Percentiles rank a stretch among this genome's conserved stretches.
Conservation (phyloP, 2,329 filamentous ascomycete genomes). For the Aspergillus proliferans region DNA sequence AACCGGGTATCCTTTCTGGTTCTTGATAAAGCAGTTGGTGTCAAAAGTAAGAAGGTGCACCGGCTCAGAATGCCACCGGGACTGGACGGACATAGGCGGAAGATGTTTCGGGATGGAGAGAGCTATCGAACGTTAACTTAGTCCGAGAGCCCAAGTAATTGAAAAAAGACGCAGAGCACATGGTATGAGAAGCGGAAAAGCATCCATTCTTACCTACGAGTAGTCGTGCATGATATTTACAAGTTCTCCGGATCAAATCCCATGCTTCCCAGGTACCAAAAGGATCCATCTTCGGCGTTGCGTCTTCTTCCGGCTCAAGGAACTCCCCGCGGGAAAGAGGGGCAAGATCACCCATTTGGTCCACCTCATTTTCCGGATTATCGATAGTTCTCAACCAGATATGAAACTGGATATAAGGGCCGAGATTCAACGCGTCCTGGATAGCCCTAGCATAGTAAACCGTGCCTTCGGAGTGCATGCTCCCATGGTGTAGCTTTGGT, state of each 20-base stretch:
- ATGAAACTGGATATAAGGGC: slow-evolving; percentile 70
- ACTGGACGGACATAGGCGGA: slow-evolving; percentile 51
- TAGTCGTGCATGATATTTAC: slow-evolving; percentile 75
- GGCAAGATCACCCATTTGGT: slow-evolving; percentile 40
- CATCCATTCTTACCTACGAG: slow-evolving; percentile 65
- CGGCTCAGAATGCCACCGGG: slow-evolving; percentile 59
- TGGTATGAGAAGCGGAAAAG: background rate
- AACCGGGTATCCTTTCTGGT: slow-evolving; percentile 54
- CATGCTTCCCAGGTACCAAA: slow-evolving; percentile 89
- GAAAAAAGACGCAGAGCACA: background rate
- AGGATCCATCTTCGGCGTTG: slow-evolving; percentile 54
- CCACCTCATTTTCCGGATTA: slow-evolving; percentile 52
- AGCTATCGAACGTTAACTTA: slow-evolving; percentile 35
- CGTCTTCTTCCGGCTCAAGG: slow-evolving; percentile 23
- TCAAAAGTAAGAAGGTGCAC: slow-evolving; percentile 52
- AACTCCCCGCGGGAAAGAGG: slow-evolving; percentile 39
- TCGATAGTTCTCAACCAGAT: slow-evolving; percentile 81
- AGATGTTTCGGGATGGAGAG: slow-evolving; percentile 54
- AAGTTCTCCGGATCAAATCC: slow-evolving; percentile 78
- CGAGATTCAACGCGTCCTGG: slow-evolving; percentile 69
- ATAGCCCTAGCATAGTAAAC: slow-evolving; percentile 78
- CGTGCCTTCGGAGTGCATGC: slow-evolving; percentile 44
- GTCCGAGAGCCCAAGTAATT: background rate
- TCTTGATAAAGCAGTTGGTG: slow-evolving; percentile 50
- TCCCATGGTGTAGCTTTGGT: slow-evolving; percentile 59